Evolutionary conservation across 1,284 basidiomycete species (phyloP).

Genomic region (Ganoderma lucidum): DNA sequence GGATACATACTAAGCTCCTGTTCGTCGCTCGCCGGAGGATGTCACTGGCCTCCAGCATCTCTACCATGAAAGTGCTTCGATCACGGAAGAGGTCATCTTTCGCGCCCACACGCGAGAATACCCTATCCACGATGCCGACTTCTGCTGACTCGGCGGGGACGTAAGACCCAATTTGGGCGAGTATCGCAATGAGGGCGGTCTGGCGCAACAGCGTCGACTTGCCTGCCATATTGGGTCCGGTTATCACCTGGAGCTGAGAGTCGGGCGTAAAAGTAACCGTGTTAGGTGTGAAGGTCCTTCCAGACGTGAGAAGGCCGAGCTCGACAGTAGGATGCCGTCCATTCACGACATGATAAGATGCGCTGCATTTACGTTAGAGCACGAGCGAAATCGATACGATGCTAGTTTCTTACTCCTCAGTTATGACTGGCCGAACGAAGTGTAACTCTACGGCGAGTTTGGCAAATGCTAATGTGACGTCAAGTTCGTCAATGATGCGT

Average conservation of each 20-base stretch:
- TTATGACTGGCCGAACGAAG: conserved; percentile 78
- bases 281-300: conserved; percentile 87
- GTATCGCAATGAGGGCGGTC: conserved; percentile 88
- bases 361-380: conserved; percentile 47
- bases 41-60: conserved; percentile 88
- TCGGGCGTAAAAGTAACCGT: conserved; percentile 68
- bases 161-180: conserved; percentile 94
- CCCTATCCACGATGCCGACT: conserved; percentile 88
- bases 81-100: conserved; percentile 95
- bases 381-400: not conserved
- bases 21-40: conserved; percentile 85
- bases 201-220: conserved; percentile 96
- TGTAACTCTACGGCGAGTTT: conserved; percentile 83
- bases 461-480: conserved; percentile 86
- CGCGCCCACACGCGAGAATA: conserved; percentile 96
- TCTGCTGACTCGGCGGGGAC: conserved; percentile 86
- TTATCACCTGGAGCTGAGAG: conserved; percentile 82
- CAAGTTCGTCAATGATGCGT: conserved; percentile 87
- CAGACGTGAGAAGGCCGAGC: conserved; percentile 79
- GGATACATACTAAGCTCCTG: conserved; percentile 72
- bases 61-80: conserved; percentile 94
- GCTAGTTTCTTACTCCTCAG: conserved; percentile 64
- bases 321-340: conserved; percentile 96
- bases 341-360: conserved; percentile 71
- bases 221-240: conserved; percentile 96